phyloP scores from a whole-genome alignment of 1,284 basidiomycete genomes.

The Cutaneotrichosporon dermatis region DNA sequence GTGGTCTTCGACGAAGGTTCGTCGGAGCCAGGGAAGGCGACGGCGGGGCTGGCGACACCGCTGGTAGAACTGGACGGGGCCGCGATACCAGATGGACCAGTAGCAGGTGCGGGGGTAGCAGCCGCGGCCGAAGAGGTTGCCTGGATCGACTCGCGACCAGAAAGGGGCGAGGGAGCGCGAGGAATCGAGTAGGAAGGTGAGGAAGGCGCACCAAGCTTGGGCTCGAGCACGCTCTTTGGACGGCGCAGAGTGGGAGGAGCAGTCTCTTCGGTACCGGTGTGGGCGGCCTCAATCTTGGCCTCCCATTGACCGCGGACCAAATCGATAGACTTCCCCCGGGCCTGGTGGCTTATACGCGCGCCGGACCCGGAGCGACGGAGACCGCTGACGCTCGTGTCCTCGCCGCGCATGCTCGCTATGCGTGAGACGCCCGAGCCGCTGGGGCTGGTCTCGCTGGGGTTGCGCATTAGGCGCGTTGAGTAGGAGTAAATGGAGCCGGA shows the following conservation, averaged over 20 bases:
- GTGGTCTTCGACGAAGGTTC: not conserved
- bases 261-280: not conserved
- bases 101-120: no score
- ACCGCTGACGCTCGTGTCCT: slow-evolving; percentile 4
- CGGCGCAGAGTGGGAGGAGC: not conserved
- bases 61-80: no score
- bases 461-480: slow-evolving; percentile 32
- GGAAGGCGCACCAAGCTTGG: not conserved
- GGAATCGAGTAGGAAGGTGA: no score
- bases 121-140: no score
- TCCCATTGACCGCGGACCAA: slow-evolving; percentile 41
- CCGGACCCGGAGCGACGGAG: slow-evolving; percentile 24
- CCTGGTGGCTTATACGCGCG: slow-evolving; percentile 16
- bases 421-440: slow-evolving; percentile 6
- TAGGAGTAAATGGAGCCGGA: slow-evolving; percentile 42
- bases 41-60: not conserved
- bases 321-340: slow-evolving; percentile 34
- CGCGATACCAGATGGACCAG: no score
- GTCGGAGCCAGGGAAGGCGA: not conserved
- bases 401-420: slow-evolving; percentile 19
- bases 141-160: no score
- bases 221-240: slow-evolving; percentile 4
- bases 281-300: slow-evolving; percentile 35
- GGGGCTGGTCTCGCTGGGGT: not conserved
- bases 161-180: no score